Conservation (phyloP, 768 basidiomycete species). For the Mycena polygramma region DNA sequence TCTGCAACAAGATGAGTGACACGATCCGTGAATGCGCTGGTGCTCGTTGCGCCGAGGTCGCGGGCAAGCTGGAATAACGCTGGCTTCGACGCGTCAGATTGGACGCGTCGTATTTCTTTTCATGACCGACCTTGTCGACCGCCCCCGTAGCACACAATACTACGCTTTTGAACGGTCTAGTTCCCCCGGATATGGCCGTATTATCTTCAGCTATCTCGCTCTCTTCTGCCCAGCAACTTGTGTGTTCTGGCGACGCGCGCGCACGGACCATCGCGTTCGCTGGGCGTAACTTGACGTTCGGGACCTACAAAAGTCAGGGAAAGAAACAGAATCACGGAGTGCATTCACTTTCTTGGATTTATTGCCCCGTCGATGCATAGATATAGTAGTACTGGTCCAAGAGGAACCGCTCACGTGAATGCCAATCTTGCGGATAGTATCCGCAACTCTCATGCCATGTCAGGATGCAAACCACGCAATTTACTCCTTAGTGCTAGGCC, state of each 20-base stretch:
- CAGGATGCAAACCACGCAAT: no score
- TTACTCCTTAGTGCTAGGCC: no score
- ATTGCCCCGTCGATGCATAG: conserved; percentile 51
- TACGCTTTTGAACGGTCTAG: conserved; percentile 77
- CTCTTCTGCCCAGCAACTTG: conserved; percentile 59
- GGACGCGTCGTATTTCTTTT: not conserved
- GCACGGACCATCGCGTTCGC: conserved; percentile 53
- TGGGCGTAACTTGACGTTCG: conserved; percentile 85
- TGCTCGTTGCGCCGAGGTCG: conserved; percentile 82
- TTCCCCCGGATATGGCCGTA: conserved; percentile 57
- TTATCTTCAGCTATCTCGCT: conserved; percentile 61
- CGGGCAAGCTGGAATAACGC: conserved; percentile 80
- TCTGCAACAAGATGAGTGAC: conserved; percentile 91
- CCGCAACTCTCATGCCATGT: no score
- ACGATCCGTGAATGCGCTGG: conserved; percentile 81
- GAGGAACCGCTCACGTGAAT: no score
- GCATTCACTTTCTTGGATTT: conserved; percentile 72
- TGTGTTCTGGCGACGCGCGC: conserved; percentile 43
- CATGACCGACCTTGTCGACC: conserved; percentile 73
- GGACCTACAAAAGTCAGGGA: conserved; percentile 64
- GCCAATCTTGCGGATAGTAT: no score
- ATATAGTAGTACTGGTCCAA: no score
- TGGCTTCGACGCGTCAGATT: conserved; percentile 56
- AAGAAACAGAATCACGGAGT: not conserved
- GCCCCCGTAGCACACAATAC: conserved; percentile 83